Evolutionary conservation across 2,329 filamentous ascomycete species (phyloP).

Genomic region (Colletotrichum higginsianum): DNA sequence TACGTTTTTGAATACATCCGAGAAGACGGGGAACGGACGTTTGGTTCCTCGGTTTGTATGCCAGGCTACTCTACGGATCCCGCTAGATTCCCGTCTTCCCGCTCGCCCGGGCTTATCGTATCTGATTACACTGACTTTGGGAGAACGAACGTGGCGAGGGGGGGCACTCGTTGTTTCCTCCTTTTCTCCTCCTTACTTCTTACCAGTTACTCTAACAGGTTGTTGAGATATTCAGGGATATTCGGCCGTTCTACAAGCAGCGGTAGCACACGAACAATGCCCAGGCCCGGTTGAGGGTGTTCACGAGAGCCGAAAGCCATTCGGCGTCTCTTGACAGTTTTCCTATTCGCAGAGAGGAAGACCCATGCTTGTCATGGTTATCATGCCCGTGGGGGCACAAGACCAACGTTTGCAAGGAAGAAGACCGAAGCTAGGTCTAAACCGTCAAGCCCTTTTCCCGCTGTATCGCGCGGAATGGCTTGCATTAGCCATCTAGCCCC

Average conservation of each 20-base stretch:
- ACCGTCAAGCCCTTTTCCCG: background rate
- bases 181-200: no score
- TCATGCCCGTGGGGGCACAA: background rate
- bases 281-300: no score
- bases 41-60: background rate
- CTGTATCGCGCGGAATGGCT: background rate
- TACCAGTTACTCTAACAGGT: background rate
- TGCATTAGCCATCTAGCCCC: background rate
- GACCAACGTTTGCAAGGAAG: background rate
- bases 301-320: background rate
- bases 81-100: slow-evolving; percentile 40
- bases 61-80: slow-evolving; percentile 38
- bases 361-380: no score
- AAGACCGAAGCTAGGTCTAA: background rate
- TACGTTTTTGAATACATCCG: background rate
- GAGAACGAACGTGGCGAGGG: background rate
- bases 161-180: no score
- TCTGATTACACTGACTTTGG: background rate
- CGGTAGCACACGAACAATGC: no score
- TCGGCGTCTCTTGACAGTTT: no score
- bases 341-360: no score
- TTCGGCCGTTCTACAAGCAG: no score
- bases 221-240: no score
- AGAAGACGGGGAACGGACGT: background rate
- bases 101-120: slow-evolving; percentile 1